Evolutionary conservation across 2,329 filamentous ascomycete species (phyloP).

Genomic region (Biscogniauxia marginata): DNA sequence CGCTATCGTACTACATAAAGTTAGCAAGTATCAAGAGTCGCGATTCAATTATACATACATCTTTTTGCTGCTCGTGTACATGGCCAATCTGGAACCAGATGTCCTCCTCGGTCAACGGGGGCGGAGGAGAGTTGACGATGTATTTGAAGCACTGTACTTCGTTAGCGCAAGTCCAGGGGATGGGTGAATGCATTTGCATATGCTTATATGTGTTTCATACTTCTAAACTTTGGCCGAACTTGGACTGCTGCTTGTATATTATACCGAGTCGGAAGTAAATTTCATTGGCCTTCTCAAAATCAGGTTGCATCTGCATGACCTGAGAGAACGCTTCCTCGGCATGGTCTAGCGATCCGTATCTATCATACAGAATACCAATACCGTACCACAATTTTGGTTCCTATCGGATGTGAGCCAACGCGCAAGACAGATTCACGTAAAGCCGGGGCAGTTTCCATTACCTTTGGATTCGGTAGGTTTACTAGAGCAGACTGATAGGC

Average conservation of each 20-base stretch:
- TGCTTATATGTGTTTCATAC: constrained; percentile 47
- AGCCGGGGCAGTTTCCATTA: no score
- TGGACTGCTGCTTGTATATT: constrained; percentile 98
- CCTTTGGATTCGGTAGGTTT: constrained; percentile 90
- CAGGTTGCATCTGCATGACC: constrained; percentile 97
- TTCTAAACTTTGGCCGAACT: constrained; percentile 88
- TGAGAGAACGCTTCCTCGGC: constrained; percentile 98
- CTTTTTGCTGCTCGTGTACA: constrained; percentile 98
- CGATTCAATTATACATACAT: constrained; percentile 60
- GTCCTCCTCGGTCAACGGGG: constrained; percentile 91
- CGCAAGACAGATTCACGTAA: no score
- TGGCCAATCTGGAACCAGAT: constrained; percentile 99
- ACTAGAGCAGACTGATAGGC: constrained; percentile 95
- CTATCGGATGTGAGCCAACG: constrained; percentile 41
- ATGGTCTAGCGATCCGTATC: constrained; percentile 94
- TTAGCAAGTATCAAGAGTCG: constrained; percentile 23
- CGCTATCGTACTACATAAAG: constrained; percentile 76
- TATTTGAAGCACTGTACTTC: constrained; percentile 86
- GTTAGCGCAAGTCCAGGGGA: constrained; percentile 25
- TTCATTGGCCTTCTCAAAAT: constrained; percentile 98
- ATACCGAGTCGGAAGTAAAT: constrained; percentile 99
- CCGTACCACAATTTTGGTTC: constrained; percentile 99
- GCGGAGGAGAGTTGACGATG: constrained; percentile 89
- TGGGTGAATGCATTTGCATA: neutral
- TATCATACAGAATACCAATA: constrained; percentile 94